Base-by-base conservation (phyloP, 2,329 filamentous ascomycete genomes). In the Elsinoe ampelina region DNA sequence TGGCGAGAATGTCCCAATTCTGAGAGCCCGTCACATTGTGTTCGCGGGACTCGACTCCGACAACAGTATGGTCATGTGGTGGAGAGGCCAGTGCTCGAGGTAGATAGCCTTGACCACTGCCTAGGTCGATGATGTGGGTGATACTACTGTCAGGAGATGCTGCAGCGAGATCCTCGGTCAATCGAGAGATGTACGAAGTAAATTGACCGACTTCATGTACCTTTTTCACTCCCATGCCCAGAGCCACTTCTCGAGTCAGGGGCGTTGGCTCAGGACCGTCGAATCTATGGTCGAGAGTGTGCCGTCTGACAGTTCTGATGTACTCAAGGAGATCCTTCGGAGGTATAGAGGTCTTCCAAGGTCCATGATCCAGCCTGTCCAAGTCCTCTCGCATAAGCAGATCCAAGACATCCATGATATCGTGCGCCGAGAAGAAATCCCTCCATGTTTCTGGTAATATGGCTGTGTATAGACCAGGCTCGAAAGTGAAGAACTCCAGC, bases 161-260 rank as follows among this genome's bases (percentile, higher is more conserved):
- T 0, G 76, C 74, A 22, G 63, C 58, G 22, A 85, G 79, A 1
- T 80, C 73, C 1, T 74, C 67, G 2, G 80, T 77, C 20, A 95
- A 78, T 26, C 80, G 77, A 55, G 89, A 80, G 54, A 97, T 81
- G 65, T 92, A 97, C 61, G 81, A 80, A n/a, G 92, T 87, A 66
- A 97, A 96, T 66, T 93, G 84, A 59, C 84, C 81, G 32, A 97
- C 93, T 73, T 98, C 93, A 66, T 98, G 93, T 1, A 89, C 79
- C 72, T 98, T 98, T 70, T 98, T 98, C 15, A 86, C 82, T 61
- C 89, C 95, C 93, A 98, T 98, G 3, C 93, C 93, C 12, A 95
- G 80, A 0, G 87, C 81, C 13, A 95, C 81, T 63, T 85, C 80
- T 50, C 82, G 80, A 2, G 89, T 83, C 19, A 95, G 69, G 62